Conservation (phyloP, 2,329 filamentous ascomycete genomes). For the Sporothrix pseudoabietina region DNA sequence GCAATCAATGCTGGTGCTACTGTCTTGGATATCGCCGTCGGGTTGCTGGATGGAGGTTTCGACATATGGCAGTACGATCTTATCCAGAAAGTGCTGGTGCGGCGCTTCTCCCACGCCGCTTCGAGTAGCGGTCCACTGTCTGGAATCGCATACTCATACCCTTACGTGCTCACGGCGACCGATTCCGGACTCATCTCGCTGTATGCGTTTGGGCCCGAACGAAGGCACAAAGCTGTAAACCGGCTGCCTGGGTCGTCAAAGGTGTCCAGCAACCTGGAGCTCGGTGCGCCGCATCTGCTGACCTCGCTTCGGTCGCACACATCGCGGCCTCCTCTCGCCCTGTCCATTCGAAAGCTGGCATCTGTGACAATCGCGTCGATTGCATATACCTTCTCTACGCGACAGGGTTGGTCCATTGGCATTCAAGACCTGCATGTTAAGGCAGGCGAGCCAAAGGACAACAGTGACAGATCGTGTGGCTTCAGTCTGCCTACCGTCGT, state of each 20-base stretch:
- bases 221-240: not conserved
- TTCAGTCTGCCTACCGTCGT: constrained; percentile 40
- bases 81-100: constrained; percentile 45
- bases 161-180: constrained; percentile 79
- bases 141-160: constrained; percentile 70
- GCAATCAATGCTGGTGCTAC: constrained; percentile 60
- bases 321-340: constrained; percentile 72
- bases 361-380: constrained; percentile 75
- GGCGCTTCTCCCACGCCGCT: constrained; percentile 61
- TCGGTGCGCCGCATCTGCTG: constrained; percentile 59
- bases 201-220: constrained; percentile 60
- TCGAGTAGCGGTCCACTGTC: constrained; percentile 67
- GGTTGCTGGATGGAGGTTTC: constrained; percentile 72
- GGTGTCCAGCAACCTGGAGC: not conserved
- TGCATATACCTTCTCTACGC: constrained; percentile 78
- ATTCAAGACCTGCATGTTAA: constrained; percentile 82
- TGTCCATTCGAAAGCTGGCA: constrained; percentile 74
- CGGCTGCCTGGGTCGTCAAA: not conserved
- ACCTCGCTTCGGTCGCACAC: constrained; percentile 81
- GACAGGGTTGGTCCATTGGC: constrained; percentile 83
- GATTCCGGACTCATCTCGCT: constrained; percentile 72
- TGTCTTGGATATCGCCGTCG: constrained; percentile 63
- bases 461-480: not conserved
- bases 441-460: constrained; percentile 14
- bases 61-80: constrained; percentile 66